Evolutionary conservation across 805 yeast species (phyloP), one percentile per base, ranked within the genome.

Genomic region (Spathaspora hagerdaliae): DNA sequence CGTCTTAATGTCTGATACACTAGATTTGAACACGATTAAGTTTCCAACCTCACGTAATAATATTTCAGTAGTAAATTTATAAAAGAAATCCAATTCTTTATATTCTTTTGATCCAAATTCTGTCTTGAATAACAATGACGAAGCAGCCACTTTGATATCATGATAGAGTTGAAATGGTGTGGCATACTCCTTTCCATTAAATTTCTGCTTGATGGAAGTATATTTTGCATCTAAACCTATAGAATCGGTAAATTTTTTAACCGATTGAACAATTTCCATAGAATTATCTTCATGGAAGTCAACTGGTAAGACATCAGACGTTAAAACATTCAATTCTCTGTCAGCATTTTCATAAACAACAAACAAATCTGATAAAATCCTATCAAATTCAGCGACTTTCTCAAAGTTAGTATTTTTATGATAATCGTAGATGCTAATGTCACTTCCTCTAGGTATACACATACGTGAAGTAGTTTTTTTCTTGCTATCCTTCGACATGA

Each of bases 111-210:
- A 60, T 1, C 85, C 85, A 14, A 78, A 67, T 19, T 74, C 72
- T 46, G 73, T 67, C 35, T 72, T 65, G 37, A 72, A 65, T 26
- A 85, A 70, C 32, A 70, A 62, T n/a, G 71, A 55, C 10, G 78
- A 71, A 33, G 82, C 67, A 0, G 82, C 78, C 13, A 83, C 63
- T 48, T 75, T 82, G 38, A 87, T 57, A 59, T 87, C 96, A 56
- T 86, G 92, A 54, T 71, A 85, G 10, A 86, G 56, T 37, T 67
- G 67, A 54, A 83, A 85, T 6, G 84, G 68, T 0, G 76, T 65
- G 8, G 59, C 56, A 13, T 63, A 56, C 1, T 58, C 57, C 1
- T 59, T 51, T 1, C 60, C 61, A 7, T 54, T 31, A 50, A 71
- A 67, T 51, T 77, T 78, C 5, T 67, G 61, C 0, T 54, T 27